Percentiles rank a stretch among this genome's conserved stretches.
Conservation (phyloP, 306 rosid species). For the Fagus sylvatica region DNA sequence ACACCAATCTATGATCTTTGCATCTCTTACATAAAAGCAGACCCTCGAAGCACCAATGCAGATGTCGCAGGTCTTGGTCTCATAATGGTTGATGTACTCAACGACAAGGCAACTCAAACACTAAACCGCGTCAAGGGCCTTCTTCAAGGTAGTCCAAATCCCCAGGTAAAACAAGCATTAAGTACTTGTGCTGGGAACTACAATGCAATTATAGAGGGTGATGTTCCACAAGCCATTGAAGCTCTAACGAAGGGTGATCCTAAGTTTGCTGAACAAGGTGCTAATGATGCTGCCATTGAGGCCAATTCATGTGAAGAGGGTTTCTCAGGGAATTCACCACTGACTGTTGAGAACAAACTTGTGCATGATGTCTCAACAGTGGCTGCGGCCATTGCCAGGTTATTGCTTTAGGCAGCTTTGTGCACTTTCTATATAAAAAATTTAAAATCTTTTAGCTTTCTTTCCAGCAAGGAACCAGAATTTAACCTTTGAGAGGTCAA, state of each 20-base stretch:
- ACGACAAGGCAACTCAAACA: slow-evolving; percentile 25
- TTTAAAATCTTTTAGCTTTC: no score
- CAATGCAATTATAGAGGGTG: slow-evolving; percentile 31
- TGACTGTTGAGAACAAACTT: slow-evolving; percentile 24
- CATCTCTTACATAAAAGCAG: slow-evolving; percentile 28
- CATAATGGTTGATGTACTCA: slow-evolving; percentile 32
- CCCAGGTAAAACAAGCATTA: slow-evolving; percentile 3
- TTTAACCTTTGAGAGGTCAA: no score
- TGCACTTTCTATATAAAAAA: not conserved
- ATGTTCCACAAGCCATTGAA: slow-evolving; percentile 37
- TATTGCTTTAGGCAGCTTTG: slow-evolving; percentile 25
- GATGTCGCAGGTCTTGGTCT: slow-evolving; percentile 37
- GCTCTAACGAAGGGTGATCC: slow-evolving; percentile 38
- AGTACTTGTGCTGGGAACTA: slow-evolving; percentile 28
- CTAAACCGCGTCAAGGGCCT: not conserved
- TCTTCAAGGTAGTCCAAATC: not conserved
- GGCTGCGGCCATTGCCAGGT: slow-evolving; percentile 37
- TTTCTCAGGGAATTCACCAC: slow-evolving; percentile 40
- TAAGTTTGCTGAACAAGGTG: slow-evolving; percentile 41
- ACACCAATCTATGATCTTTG: slow-evolving; percentile 46
- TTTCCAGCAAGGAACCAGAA: not conserved
- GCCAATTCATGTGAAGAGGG: slow-evolving; percentile 31
- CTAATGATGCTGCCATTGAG: slow-evolving; percentile 35
- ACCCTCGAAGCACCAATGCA: slow-evolving; percentile 28
- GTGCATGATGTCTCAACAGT: slow-evolving; percentile 28